Conservation (phyloP, 805 yeast species). For the Starmerella bombi region DNA sequence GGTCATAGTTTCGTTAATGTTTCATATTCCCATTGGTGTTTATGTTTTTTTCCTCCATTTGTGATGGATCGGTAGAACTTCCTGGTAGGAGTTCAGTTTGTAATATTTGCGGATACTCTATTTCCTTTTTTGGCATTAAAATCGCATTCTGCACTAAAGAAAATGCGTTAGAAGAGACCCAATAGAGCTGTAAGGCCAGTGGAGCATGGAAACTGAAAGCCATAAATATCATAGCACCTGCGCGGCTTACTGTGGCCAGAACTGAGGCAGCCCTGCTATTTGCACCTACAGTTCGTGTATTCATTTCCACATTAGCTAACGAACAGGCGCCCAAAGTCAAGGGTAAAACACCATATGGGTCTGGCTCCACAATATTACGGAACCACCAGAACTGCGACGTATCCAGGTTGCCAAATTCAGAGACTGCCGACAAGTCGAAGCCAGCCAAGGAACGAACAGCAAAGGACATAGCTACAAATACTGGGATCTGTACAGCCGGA, state of each 20-base stretch:
- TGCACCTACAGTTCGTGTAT: conserved; percentile 39
- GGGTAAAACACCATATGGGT: conserved; percentile 56
- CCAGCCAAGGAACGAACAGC: conserved; percentile 69
- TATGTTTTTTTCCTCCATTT: too few species aligned
- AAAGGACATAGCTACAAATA: conserved; percentile 70
- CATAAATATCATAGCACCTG: conserved; percentile 68
- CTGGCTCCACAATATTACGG: conserved; percentile 44
- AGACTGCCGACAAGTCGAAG: conserved; percentile 23
- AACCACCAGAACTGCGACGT: conserved; percentile 44
- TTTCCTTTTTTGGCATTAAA: conserved; percentile 27
- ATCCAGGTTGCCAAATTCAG: conserved; percentile 19
- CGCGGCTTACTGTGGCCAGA: conserved; percentile 56
- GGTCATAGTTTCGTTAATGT: too few species aligned
- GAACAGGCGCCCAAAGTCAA: conserved; percentile 56
- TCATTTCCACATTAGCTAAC: conserved; percentile 72
- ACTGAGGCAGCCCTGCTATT: conserved; percentile 20
- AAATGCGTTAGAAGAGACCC: conserved; percentile 74
- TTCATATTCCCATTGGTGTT: too few species aligned
- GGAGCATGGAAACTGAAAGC: conserved; percentile 81
- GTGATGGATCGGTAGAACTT: too few species aligned
- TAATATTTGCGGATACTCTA: too few species aligned
- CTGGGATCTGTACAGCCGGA: conserved; percentile 73
- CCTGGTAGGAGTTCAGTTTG: too few species aligned
- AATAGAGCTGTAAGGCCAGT: conserved; percentile 64
- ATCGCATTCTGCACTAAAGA: conserved; percentile 65